Conservation (phyloP, 352 stramenopile genomes). For the Phytophthora nicotianae region DNA sequence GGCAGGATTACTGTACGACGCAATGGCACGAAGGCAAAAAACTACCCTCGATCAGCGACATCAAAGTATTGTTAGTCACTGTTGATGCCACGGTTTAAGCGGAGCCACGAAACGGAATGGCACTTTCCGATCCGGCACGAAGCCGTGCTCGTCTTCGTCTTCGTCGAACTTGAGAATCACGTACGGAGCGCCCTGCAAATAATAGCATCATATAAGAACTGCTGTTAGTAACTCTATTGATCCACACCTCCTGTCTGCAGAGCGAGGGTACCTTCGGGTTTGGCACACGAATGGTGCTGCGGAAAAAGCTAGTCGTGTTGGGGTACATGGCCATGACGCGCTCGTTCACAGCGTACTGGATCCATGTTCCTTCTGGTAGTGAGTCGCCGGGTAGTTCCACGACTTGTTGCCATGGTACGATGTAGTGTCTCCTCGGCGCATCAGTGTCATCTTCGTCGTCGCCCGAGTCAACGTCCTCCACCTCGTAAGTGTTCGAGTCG, state of each 20-base stretch:
- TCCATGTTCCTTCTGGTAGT: slow-evolving; percentile 70
- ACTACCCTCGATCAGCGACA: background rate
- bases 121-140: slow-evolving; percentile 92
- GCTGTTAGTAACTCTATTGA: slow-evolving; percentile 11
- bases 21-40: background rate
- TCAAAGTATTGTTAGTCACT: slow-evolving; percentile 27
- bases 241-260: background rate
- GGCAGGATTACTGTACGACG: background rate
- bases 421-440: slow-evolving; percentile 54
- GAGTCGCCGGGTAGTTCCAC: slow-evolving; percentile 90
- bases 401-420: slow-evolving; percentile 80
- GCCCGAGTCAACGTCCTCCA: slow-evolving; percentile 92
- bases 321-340: slow-evolving; percentile 98
- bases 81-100: slow-evolving; percentile 58
- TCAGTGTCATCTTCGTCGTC: slow-evolving; percentile 84
- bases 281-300: slow-evolving; percentile 90
- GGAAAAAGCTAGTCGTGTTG: slow-evolving; percentile 98
- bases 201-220: background rate
- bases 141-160: slow-evolving; percentile 93
- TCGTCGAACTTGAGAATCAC: slow-evolving; percentile 98
- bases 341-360: slow-evolving; percentile 87
- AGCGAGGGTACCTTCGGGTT: slow-evolving; percentile 70
- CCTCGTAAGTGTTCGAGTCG: slow-evolving; percentile 93
- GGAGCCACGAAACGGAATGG: slow-evolving; percentile 95
- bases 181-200: slow-evolving; percentile 76